Base-by-base conservation (phyloP, 108 stramenopile genomes). In the Stephanodiscus minutulus region DNA sequence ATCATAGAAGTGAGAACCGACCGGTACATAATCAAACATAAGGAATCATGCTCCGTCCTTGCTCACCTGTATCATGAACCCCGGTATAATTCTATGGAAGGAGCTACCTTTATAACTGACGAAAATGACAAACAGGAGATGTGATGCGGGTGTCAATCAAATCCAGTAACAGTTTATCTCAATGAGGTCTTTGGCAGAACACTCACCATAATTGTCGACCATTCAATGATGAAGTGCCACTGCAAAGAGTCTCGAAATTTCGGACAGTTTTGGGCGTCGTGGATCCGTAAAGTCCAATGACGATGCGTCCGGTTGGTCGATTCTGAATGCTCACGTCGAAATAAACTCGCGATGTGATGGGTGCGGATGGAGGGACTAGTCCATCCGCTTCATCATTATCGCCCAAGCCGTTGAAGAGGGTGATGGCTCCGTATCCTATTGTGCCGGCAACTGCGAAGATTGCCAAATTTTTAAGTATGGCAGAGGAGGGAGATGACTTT, bases 41-140 rank as follows among this genome's bases (percentile, higher is more conserved):
- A n/a, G n/a, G n/a, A n/a, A n/a, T n/a, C n/a, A n/a, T n/a, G n/a
- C n/a, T n/a, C n/a, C n/a, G n/a, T n/a, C n/a, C n/a, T n/a, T n/a
- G n/a, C n/a, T n/a, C n/a, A n/a, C n/a, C 62, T 90, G 86, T 39
- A 76, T 75, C 94, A 98, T 95, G 73, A 97, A 97, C 44, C 76
- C 71, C 15, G 97, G 97, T 64, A 98, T 96, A 57, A 98, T 87
- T 31, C 98, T 81, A 80, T 98, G 98, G 73, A 98, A 97, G 25
- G 79, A 61, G 59, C 77, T 88, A 37, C 92, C 96, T 70, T 88
- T 72, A 82, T 93, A 98, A 28, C 84, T 64, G 10, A 78, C 71
- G 54, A 84, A 73, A 29, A 80, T 33, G 29, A 68, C 18, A 55
- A 29, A 56, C 8, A 56, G 1, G 15, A 56, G 12, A 29, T 29